Conservation (phyloP, 176 grass and related monocot species). For the Oryza nivara region DNA sequence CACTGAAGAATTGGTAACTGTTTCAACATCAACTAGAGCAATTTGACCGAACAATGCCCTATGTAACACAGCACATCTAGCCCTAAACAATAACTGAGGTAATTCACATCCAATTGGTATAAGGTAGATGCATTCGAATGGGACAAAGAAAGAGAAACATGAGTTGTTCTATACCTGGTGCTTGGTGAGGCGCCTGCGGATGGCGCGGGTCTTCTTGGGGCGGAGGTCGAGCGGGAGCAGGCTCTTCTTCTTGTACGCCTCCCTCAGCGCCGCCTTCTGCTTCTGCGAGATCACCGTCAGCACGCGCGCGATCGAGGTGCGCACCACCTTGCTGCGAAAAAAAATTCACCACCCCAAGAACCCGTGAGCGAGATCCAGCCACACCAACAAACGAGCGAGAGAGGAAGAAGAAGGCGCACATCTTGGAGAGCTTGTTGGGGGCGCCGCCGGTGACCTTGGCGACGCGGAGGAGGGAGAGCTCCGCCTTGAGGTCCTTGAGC, state of each 20-base stretch:
- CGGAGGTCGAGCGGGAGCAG: constrained; percentile 69
- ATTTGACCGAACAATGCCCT: not conserved
- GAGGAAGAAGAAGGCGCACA: constrained; percentile 21
- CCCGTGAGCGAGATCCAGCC: not conserved
- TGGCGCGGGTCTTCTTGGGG: constrained; percentile 89
- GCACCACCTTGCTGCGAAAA: constrained; percentile 74
- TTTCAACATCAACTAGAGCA: not conserved
- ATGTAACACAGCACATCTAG: not conserved
- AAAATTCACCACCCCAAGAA: not conserved
- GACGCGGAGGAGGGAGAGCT: constrained; percentile 91
- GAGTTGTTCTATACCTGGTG: constrained; percentile 60
- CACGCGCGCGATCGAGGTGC: constrained; percentile 73
- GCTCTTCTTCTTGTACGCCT: constrained; percentile 91
- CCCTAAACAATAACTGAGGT: not conserved
- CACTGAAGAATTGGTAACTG: not conserved
- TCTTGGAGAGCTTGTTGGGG: constrained; percentile 97
- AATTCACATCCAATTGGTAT: not conserved
- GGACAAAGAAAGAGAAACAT: accelerated
- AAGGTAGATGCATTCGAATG: not conserved
- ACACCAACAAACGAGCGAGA: not conserved
- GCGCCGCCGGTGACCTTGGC: constrained; percentile 94
- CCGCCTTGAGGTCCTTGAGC: constrained; percentile 83
- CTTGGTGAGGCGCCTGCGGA: constrained; percentile 82
- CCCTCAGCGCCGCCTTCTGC: constrained; percentile 70
- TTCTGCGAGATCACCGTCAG: constrained; percentile 84